Evolutionary conservation across 306 rosid species (phyloP).

Genomic region (Luffa aegyptiaca): DNA sequence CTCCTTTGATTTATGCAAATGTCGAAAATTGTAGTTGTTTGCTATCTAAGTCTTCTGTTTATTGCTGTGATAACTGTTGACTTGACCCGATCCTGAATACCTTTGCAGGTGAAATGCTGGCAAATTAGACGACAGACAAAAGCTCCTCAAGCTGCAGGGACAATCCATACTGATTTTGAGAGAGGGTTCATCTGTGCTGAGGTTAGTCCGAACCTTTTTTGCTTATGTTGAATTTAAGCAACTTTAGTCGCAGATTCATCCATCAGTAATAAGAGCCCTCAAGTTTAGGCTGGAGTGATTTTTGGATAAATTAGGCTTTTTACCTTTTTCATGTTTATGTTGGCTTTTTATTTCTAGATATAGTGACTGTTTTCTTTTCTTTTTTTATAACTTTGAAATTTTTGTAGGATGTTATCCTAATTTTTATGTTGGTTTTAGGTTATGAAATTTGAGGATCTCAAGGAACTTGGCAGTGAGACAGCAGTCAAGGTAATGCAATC

Average conservation of each 20-base stretch:
- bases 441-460: conserved; percentile 93
- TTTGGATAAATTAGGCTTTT: not conserved
- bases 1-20: not conserved
- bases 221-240: not conserved
- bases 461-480: conserved; percentile 76
- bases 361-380: not conserved
- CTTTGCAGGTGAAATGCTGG: conserved; percentile 92
- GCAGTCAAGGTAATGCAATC: conserved; percentile 69
- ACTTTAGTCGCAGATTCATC: not conserved
- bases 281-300: not conserved
- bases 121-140: conserved; percentile 93
- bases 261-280: not conserved
- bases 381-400: not conserved
- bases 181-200: conserved; percentile 97
- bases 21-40: not conserved
- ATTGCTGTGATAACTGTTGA: not conserved
- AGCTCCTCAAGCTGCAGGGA: conserved; percentile 98
- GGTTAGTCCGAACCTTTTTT: conserved; percentile 33
- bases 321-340: not conserved
- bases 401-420: not conserved
- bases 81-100: not conserved
- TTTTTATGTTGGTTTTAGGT: conserved; percentile 41
- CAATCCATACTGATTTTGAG: conserved; percentile 96
- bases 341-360: not conserved
- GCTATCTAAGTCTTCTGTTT: not conserved